Evolutionary conservation across 805 yeast species (phyloP), one percentile per base, ranked within the genome.

Genomic region (Yamadazyma endophytica): DNA sequence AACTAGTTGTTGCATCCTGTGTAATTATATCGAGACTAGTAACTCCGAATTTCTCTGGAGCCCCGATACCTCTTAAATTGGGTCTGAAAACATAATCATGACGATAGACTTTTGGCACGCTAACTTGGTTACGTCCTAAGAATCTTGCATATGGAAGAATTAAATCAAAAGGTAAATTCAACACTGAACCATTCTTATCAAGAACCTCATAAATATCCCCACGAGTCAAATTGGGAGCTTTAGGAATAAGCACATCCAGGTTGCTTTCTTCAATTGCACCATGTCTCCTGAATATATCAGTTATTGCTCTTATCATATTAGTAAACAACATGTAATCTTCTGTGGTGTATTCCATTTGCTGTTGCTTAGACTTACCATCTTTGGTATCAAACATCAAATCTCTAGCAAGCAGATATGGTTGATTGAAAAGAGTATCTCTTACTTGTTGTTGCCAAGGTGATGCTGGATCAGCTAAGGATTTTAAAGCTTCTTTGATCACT

Each of bases 391-490:
- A 92, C 38, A 92, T 64, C 9, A 87, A 73, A 53, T 87, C 96
- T 42, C 81, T 79, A 0, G 95, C 95, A 37, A 84, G 68, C 54
- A 81, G 80, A 46, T 87, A 82, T 0, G 96, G 88, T 46, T 86
- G 94, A 11, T 83, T 70, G 54, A 92, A 92, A 21, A 92, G 60
- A 0, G 92, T 82, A 32, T 82, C 83, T 49, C 96, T 73, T 0
- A 92, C 96, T 53, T 88, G 95, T 41, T 79, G 85, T 43, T 89
- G 92, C 94, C 96, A 88, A 1, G 95, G 89, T 0, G 96, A 85
- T 1, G 92, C 78, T 0, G 96, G 90, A 52, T 88, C 89, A 0
- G 95, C 82, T 36, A 92, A 58, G 17, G 88, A 84, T 42, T 79
- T 77, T 42, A 92, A 64, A 0, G 96, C 96, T 48, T 88, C 95